Base-by-base conservation (phyloP, 495 filamentous ascomycete genomes). In the Immersiella caudata region DNA sequence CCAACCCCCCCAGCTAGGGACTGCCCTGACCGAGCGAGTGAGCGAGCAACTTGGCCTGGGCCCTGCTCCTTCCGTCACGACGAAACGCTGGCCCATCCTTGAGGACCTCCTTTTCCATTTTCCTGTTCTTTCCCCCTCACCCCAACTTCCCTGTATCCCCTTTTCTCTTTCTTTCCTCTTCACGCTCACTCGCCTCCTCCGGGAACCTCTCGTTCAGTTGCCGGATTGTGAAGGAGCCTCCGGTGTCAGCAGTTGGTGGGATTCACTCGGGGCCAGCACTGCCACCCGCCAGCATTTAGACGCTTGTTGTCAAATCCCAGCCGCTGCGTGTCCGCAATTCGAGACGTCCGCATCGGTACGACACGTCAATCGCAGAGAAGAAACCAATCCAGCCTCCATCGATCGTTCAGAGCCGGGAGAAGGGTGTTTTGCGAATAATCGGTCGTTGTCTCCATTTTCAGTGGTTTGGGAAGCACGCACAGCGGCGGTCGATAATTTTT, bases 81-180 rank as follows among this genome's bases (percentile, higher is more conserved):
- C 70, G 71, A 71, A 73, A 74, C 73, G 60, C 40, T 36, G 40
- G 14, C 59, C 65, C 67, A 72, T 75, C 73, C 71, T 73, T 73
- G 71, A 68, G 68, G 71, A 51, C 68, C 69, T 73, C 70, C 75
- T 71, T 72, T 73, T 68, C 70, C 66, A 57, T 65, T 74, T 75
- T 70, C 68, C 52, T 72, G 71, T 71, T 72, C 72, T 66, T 69
- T 66, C 68, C 69, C 67, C 73, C 69, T 66, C 25, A 62, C 66
- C 63, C 73, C 72, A 66, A 68, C 67, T 63, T 71, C 65, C 60
- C 26, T 61, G 61, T 70, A 67, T 72, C 68, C 66, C 68, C 65
- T 60, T 26, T 67, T 25, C 25, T 55, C 63, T 70, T 71, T 71
- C 77, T 69, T 71, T 68, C 50, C 40, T 50, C 64, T 52, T 36